Evolutionary conservation across 176 grass and related monocot species (phyloP).

Genomic region (Hyparrhenia diplandra): DNA sequence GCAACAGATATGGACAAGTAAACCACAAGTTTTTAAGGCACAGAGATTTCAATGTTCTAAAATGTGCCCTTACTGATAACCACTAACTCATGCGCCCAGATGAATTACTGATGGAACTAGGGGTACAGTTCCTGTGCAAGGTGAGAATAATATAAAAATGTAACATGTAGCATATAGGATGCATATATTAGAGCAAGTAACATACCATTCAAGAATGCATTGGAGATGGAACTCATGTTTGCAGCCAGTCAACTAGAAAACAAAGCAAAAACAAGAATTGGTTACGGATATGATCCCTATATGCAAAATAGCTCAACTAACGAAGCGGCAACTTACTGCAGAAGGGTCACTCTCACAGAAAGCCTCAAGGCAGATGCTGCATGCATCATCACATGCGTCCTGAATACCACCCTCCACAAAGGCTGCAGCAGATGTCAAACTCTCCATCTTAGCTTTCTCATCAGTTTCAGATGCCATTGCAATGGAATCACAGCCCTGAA

Average conservation of each 20-base stretch:
- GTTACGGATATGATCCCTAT: background rate
- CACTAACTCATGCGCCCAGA: background rate
- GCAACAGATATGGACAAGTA: background rate
- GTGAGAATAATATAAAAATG: background rate
- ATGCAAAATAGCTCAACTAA: constrained; percentile 8
- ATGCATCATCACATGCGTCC: constrained; percentile 92
- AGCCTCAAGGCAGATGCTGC: constrained; percentile 85
- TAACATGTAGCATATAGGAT: background rate
- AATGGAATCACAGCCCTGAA: constrained; percentile 1
- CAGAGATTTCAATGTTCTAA: constrained; percentile 2
- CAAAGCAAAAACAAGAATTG: constrained; percentile 30
- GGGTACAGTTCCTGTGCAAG: background rate
- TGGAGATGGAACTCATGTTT: constrained; percentile 98
- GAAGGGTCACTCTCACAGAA: constrained; percentile 87
- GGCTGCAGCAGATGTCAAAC: constrained; percentile 64
- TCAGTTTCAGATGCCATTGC: constrained; percentile 51
- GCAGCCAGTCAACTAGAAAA: constrained; percentile 78
- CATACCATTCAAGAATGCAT: constrained; percentile 99
- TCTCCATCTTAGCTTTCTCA: constrained; percentile 68
- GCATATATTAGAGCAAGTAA: background rate
- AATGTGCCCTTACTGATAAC: background rate
- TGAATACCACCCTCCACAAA: constrained; percentile 95
- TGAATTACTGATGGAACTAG: constrained; percentile 18
- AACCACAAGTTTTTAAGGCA: background rate
- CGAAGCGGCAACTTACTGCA: constrained; percentile 42